Conservation (phyloP, 192 early-diverging fungal genomes). For the Linnemannia zychae region DNA sequence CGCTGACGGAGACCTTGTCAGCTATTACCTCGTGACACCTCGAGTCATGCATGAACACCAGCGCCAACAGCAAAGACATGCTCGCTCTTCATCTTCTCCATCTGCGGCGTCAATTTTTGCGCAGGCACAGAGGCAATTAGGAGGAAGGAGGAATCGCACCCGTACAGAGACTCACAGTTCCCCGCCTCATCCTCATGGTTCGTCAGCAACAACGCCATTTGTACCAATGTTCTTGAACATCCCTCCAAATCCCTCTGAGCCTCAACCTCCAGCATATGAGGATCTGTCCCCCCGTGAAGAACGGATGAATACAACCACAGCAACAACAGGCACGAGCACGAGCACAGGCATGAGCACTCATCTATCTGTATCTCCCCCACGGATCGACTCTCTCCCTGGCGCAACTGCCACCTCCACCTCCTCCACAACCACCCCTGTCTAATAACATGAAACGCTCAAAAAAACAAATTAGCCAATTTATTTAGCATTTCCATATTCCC, state of each 20-base stretch:
- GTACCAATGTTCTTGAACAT: background rate
- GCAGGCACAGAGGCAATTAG: background rate
- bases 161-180: conserved; percentile 1
- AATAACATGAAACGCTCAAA: background rate
- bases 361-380: background rate
- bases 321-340: background rate
- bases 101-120: background rate
- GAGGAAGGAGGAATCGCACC: background rate
- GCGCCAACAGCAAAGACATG: background rate
- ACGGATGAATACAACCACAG: background rate
- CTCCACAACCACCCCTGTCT: background rate
- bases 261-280: conserved; percentile 34
- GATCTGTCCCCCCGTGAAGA: conserved; percentile 17
- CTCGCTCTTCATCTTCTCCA: background rate
- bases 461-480: background rate
- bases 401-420: background rate
- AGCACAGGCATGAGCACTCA: background rate
- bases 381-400: background rate
- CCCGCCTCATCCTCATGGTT: background rate
- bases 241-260: background rate
- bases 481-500: background rate
- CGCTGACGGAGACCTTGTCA: background rate
- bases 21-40: conserved; percentile 37
- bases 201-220: background rate
- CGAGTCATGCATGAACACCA: conserved; percentile 7